A percentile compares a stretch with the other conserved stretches of the same genome.
phyloP scores from a whole-genome alignment of 108 stramenopile genomes.

The Ochromonas danica region DNA sequence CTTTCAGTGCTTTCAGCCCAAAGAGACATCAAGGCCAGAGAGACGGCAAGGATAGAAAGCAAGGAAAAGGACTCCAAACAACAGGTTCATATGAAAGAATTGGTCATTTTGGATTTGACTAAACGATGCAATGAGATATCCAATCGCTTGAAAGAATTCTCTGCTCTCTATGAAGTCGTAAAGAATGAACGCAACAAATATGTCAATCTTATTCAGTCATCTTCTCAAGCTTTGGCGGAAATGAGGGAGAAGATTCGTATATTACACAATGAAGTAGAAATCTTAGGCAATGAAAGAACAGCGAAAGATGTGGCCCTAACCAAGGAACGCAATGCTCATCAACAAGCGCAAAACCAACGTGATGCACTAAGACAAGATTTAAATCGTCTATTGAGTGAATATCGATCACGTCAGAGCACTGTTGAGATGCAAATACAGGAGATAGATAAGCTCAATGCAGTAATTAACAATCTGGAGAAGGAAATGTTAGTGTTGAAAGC shows the following conservation, averaged over 20 bases:
- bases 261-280: constrained; percentile 60
- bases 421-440: constrained; percentile 67
- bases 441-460: constrained; percentile 62
- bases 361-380: constrained; percentile 56
- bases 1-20: constrained; percentile 51
- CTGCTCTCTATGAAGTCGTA: constrained; percentile 65
- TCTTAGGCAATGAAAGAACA: constrained; percentile 60
- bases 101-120: constrained; percentile 57
- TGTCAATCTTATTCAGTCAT: constrained; percentile 61
- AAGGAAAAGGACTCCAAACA: constrained; percentile 54
- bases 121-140: constrained; percentile 58
- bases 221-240: constrained; percentile 62
- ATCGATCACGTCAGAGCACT: constrained; percentile 37
- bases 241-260: constrained; percentile 69
- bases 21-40: constrained; percentile 57
- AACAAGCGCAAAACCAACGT: constrained; percentile 50
- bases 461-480: constrained; percentile 61
- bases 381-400: constrained; percentile 52
- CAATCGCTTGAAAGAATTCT: constrained; percentile 61
- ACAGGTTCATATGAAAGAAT: constrained; percentile 57
- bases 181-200: constrained; percentile 68
- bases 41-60: constrained; percentile 43
- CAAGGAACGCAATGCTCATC: constrained; percentile 56
- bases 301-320: constrained; percentile 64
- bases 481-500: constrained; percentile 62